Conservation (phyloP, 2,329 filamentous ascomycete species). For the Torrubiella hemipterigena region DNA sequence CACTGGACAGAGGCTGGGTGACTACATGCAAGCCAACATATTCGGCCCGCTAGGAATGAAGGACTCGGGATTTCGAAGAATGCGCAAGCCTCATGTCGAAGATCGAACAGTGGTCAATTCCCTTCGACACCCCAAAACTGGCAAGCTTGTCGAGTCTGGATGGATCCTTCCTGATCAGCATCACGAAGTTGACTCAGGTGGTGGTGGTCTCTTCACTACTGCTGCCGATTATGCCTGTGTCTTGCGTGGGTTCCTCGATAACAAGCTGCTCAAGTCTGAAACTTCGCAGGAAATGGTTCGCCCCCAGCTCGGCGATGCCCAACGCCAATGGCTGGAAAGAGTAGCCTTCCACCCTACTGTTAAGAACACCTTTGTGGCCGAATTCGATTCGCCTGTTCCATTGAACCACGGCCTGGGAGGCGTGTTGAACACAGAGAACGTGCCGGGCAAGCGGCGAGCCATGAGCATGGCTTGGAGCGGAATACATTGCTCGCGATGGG, state of each 20-base stretch:
- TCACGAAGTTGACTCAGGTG: slow-evolving; percentile 20
- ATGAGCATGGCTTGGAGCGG: slow-evolving; percentile 33
- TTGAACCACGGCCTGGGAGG: slow-evolving; percentile 27
- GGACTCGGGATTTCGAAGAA: slow-evolving; percentile 13
- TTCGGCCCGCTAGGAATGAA: slow-evolving; percentile 14
- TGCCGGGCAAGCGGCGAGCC: slow-evolving; percentile 25
- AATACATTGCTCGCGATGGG: slow-evolving; percentile 29
- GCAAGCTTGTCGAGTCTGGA: slow-evolving; percentile 2
- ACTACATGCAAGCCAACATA: slow-evolving; percentile 13
- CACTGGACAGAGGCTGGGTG: slow-evolving; percentile 15
- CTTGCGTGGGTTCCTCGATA: slow-evolving; percentile 13
- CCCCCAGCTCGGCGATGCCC: slow-evolving; percentile 19
- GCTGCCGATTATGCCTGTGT: slow-evolving; percentile 18
- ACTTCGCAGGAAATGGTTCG: slow-evolving; percentile 15
- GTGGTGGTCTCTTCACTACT: slow-evolving; percentile 20
- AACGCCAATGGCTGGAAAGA: slow-evolving; percentile 9
- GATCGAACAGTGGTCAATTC: slow-evolving; percentile 4
- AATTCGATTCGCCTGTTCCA: slow-evolving; percentile 18
- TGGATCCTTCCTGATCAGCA: slow-evolving; percentile 9
- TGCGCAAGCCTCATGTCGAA: slow-evolving; percentile 4
- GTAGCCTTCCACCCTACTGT: slow-evolving; percentile 9
- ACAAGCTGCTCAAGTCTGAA: slow-evolving; percentile 9
- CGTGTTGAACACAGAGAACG: slow-evolving; percentile 24
- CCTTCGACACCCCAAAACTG: slow-evolving; percentile 2
- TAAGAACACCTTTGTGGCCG: slow-evolving; percentile 19